phyloP scores from a whole-genome alignment of 129 eudicot species.

The Sambucus nigra region DNA sequence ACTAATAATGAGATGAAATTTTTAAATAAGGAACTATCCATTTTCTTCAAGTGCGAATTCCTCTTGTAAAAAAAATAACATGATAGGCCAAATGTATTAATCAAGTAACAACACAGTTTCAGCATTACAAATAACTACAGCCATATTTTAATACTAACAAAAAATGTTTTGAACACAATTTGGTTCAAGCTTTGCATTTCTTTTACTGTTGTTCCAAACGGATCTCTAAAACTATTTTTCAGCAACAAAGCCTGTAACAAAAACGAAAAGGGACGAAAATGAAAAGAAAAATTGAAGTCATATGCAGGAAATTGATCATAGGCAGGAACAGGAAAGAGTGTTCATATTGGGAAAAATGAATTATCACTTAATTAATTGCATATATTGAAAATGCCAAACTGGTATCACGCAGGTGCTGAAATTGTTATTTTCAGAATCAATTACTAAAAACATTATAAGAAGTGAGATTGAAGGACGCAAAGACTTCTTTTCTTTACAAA shows the following conservation, averaged over 20 bases:
- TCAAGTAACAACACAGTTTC: constrained; percentile 1
- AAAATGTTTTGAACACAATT: constrained; percentile 14
- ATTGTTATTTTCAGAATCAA: background rate
- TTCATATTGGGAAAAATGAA: no score
- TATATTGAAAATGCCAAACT: background rate
- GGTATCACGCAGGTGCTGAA: background rate
- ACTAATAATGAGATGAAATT: constrained; percentile 4
- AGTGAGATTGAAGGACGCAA: no score
- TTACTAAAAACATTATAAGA: no score
- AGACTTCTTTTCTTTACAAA: background rate
- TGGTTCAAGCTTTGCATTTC: background rate
- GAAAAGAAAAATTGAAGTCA: background rate
- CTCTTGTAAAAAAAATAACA: constrained; percentile 25
- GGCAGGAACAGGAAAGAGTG: no score
- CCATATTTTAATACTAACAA: background rate
- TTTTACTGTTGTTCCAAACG: background rate
- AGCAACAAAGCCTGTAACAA: constrained; percentile 6
- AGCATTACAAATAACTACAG: constrained; percentile 4
- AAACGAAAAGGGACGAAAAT: background rate
- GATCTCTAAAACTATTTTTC: background rate
- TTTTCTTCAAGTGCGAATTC: constrained; percentile 21
- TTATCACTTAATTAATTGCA: background rate
- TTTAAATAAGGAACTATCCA: constrained; percentile 24
- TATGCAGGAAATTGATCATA: no score
- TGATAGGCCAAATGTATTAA: constrained; percentile 6